phyloP scores from a whole-genome alignment of 768 basidiomycete species.

The Imleria badia region DNA sequence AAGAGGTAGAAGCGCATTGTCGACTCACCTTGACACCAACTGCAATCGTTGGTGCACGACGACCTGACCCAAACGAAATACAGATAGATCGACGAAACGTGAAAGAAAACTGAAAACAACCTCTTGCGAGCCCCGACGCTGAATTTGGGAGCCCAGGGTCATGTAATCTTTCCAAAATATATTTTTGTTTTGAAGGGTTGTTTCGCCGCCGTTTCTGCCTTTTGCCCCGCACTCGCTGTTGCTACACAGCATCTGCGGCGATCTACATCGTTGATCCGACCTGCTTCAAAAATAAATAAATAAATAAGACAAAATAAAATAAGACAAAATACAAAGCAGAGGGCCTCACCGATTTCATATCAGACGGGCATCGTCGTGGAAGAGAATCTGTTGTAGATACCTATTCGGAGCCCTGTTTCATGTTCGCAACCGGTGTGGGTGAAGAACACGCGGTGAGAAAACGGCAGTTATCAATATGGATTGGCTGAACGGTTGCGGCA shows the following conservation, averaged over 20 bases:
- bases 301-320: neutral
- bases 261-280: slow-evolving; percentile 16
- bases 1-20: neutral
- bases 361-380: slow-evolving; percentile 4
- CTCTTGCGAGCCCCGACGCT: neutral
- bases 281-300: neutral
- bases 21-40: neutral
- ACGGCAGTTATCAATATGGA: neutral
- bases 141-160: neutral
- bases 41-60: neutral
- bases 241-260: slow-evolving; percentile 1
- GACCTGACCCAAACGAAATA: neutral
- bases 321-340: neutral
- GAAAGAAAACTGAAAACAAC: no score
- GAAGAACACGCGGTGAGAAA: slow-evolving; percentile 8
- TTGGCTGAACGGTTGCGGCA: neutral
- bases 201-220: neutral
- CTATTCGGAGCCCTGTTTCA: slow-evolving; percentile 20
- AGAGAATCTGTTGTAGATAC: neutral
- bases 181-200: neutral
- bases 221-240: neutral
- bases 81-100: neutral
- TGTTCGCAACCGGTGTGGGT: slow-evolving; percentile 7
- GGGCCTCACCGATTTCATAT: slow-evolving; percentile 22
- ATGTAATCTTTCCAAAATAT: neutral